Evolutionary conservation across 2,329 filamentous ascomycete genomes (phyloP), one percentile per base, ranked within the genome.

Genomic region (Stachybotrys chartarum): DNA sequence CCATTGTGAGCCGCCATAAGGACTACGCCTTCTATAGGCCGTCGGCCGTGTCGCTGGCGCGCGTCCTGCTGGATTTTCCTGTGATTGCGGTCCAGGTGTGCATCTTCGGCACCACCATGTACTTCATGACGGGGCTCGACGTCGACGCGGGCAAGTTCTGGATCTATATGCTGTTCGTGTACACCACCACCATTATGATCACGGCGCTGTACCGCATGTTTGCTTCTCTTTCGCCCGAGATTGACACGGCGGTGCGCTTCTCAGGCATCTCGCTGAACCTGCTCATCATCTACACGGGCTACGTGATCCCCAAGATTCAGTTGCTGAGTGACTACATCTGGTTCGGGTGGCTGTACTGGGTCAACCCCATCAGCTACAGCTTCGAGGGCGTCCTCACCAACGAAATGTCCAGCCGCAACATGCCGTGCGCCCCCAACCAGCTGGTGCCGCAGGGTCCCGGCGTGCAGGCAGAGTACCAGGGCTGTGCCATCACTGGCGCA

Each of bases 101-200:
- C 59, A 72, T 82, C n/a, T 91, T 90, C 72, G 86, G 87, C 57
- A 50, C 89, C 44, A 78, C 84, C 14, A 72, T 91, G 52, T 93
- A 91, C 72, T 91, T 91, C 70, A 85, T 92, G 85, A 83, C 84
- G 0, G 83, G 85, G 51, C 77, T 93, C 6, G 80, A 85, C 56
- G 74, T 84, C 51, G 78, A 82, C 49, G 78, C 85, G 0, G 83
- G 82, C 54, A 78, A 85, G 32, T 88, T 87, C 67, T 87, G 85
- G 69, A 83, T 85, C 54, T 86, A 82, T 67, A 77, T 85, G 63
- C 68, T 87, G 11, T 82, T 86, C 60, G 79, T 81, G 1, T 85
- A 82, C 62, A 71, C 76, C 30, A 75, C 76, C 6, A 83, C 78
- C 1, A 74, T 86, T 11, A 73, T 74, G 48, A 75, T 85, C 72